Conservation (phyloP, 2,329 filamentous ascomycete genomes). For the Harringtonia aguacate region DNA sequence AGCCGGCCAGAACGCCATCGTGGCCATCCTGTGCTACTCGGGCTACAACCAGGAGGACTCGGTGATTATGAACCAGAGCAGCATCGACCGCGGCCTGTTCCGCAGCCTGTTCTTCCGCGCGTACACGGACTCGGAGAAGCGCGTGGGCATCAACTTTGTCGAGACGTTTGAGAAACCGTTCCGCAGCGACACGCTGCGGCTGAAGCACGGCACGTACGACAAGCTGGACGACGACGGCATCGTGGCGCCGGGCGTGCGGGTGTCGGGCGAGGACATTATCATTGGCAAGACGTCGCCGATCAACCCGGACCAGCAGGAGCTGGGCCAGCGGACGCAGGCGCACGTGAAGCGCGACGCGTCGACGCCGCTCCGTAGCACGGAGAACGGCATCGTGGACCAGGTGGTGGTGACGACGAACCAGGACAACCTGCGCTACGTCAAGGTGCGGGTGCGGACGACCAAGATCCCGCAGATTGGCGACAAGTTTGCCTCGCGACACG, state of each 20-base stretch:
- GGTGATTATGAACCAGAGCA: constrained; percentile 99
- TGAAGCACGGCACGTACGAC: constrained; percentile 94
- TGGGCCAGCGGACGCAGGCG: constrained; percentile 80
- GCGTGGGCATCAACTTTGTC: constrained; percentile 83
- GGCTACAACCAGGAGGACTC: constrained; percentile 99
- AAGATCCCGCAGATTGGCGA: constrained; percentile 98
- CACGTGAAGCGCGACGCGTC: constrained; percentile 95
- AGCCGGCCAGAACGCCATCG: constrained; percentile 95
- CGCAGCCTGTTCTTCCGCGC: constrained; percentile 95
- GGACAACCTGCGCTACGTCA: constrained; percentile 91
- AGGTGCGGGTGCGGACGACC: constrained; percentile 92
- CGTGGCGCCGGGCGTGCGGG: constrained; percentile 83
- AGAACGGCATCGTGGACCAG: constrained; percentile 92
- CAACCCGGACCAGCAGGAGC: constrained; percentile 81
- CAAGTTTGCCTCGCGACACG: constrained; percentile 98
- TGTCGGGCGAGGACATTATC: constrained; percentile 96
- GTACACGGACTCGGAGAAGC: constrained; percentile 95
- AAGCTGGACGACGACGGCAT: constrained; percentile 97
- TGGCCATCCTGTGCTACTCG: constrained; percentile 93
- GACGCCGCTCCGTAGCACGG: constrained; percentile 86
- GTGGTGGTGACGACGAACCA: constrained; percentile 91
- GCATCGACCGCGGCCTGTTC: constrained; percentile 95
- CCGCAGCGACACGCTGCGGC: constrained; percentile 73
- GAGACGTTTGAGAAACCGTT: constrained; percentile 95
- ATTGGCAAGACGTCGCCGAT: constrained; percentile 98